Percentiles rank a stretch among this genome's conserved stretches.
Conservation (phyloP, 2,329 filamentous ascomycete species). For the Fusarium sp. region DNA sequence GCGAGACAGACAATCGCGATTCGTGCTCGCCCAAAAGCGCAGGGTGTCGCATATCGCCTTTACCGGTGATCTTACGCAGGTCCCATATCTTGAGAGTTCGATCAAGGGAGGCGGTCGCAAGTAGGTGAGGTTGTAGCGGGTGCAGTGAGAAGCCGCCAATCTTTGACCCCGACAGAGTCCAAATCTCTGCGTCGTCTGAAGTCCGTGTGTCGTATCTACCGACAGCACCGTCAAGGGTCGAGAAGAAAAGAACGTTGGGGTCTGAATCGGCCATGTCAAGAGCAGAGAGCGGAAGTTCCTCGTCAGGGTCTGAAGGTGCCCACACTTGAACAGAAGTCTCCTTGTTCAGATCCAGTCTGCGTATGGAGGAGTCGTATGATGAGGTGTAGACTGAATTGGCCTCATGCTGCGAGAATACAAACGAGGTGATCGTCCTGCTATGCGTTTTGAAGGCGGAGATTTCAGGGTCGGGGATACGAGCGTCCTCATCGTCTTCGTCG, state of each 20-base stretch:
- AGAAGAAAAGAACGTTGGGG: constrained; percentile 83
- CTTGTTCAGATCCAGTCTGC: constrained; percentile 84
- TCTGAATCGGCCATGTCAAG: constrained; percentile 80
- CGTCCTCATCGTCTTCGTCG: constrained; percentile 76
- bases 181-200: constrained; percentile 69
- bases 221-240: constrained; percentile 83
- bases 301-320: constrained; percentile 74
- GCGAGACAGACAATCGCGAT: constrained; percentile 86
- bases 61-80: constrained; percentile 78
- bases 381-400: constrained; percentile 81
- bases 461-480: constrained; percentile 74
- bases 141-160: constrained; percentile 93
- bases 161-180: constrained; percentile 87
- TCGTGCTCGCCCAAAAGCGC: constrained; percentile 82
- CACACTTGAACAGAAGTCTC: constrained; percentile 84
- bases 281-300: constrained; percentile 84
- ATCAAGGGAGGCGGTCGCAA: constrained; percentile 91
- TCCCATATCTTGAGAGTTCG: constrained; percentile 94
- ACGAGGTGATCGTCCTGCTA: constrained; percentile 85
- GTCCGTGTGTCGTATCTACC: constrained; percentile 83
- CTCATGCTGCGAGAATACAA: constrained; percentile 80
- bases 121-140: constrained; percentile 80
- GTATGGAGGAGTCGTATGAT: constrained; percentile 93
- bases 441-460: constrained; percentile 93
- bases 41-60: constrained; percentile 69